A percentile compares a stretch with the other conserved stretches of the same genome.
Evolutionary conservation across 176 grass and related monocot genomes (phyloP).

Genomic region (Stipa capillata): DNA sequence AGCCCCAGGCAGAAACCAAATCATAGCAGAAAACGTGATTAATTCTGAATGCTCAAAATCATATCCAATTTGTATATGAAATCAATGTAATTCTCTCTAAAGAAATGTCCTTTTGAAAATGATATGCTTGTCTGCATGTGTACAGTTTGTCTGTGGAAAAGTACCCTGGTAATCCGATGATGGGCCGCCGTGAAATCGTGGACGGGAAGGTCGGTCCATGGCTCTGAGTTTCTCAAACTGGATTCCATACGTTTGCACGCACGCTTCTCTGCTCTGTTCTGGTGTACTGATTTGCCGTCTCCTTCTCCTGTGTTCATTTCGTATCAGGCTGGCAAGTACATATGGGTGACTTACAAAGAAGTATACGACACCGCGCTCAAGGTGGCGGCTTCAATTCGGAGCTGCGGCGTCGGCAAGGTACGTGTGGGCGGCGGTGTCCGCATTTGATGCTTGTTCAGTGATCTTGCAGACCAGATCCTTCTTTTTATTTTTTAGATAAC

Average conservation of each 20-base stretch:
- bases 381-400: slow-evolving; percentile 64
- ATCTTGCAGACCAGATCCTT: neutral
- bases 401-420: slow-evolving; percentile 62
- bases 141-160: slow-evolving; percentile 59
- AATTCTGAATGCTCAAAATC: neutral
- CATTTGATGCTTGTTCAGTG: neutral
- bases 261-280: neutral
- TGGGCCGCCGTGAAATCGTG: slow-evolving; percentile 49
- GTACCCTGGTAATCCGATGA: slow-evolving; percentile 48
- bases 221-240: neutral
- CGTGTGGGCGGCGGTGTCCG: neutral
- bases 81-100: neutral
- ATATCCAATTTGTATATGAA: neutral
- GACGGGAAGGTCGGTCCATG: slow-evolving; percentile 44
- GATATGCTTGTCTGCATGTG: neutral
- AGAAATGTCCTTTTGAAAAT: neutral
- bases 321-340: slow-evolving; percentile 60
- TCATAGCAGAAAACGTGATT: neutral
- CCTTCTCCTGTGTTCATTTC: neutral
- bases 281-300: neutral
- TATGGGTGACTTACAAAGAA: slow-evolving; percentile 82
- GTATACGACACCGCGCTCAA: slow-evolving; percentile 73
- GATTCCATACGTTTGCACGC: neutral
- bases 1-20: slow-evolving; percentile 43
- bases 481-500: neutral